Conservation (phyloP, 2,329 filamentous ascomycete species). For the Fusarium siculi region DNA sequence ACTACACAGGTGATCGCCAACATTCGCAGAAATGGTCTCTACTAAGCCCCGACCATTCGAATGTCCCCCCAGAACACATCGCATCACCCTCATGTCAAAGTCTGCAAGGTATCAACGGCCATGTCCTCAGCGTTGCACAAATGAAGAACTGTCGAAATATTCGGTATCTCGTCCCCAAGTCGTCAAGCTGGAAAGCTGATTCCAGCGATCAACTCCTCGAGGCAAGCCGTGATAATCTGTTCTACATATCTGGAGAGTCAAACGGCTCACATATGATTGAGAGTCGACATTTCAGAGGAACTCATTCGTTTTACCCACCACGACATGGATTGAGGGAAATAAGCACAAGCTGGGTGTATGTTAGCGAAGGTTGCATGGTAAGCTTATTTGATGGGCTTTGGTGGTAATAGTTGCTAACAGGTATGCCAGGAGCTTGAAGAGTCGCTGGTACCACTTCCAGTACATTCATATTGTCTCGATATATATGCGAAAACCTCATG, state of each 20-base stretch:
- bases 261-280: neutral
- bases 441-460: neutral
- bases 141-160: slow-evolving; percentile 15
- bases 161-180: neutral
- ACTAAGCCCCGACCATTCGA: fast-evolving
- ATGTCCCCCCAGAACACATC: neutral
- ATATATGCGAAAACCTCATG: neutral
- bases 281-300: neutral
- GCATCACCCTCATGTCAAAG: slow-evolving; percentile 3
- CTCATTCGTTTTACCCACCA: neutral
- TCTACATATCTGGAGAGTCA: neutral
- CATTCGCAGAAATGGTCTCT: neutral
- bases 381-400: neutral
- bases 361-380: neutral
- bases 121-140: neutral
- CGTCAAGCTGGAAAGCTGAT: neutral
- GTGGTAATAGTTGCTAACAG: neutral
- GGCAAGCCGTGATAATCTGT: neutral
- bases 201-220: neutral
- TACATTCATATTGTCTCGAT: slow-evolving; percentile 11
- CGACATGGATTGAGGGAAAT: neutral
- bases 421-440: neutral
- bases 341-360: neutral
- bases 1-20: neutral
- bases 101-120: neutral